A percentile compares a stretch with the other conserved stretches of the same genome.
Conservation (phyloP, 306 rosid species). For the Fagus sylvatica region DNA sequence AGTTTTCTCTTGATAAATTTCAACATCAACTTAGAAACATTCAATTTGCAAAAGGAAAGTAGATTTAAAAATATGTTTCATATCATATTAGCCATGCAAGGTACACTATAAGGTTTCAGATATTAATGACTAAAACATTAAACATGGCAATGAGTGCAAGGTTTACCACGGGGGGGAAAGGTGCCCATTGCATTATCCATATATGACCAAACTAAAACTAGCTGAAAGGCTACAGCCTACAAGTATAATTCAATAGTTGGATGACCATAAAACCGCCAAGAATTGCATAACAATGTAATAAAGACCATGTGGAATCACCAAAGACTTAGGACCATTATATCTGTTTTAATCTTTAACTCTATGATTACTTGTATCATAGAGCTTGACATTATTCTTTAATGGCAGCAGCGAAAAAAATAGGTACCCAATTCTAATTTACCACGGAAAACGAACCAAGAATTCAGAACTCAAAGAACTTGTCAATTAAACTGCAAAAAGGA, state of each 20-base stretch:
- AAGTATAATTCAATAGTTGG: not conserved
- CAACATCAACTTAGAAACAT: not conserved
- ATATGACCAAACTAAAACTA: not conserved
- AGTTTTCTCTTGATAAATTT: not conserved
- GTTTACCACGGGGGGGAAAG: not conserved
- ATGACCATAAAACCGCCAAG: not conserved
- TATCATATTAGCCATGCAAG: no score
- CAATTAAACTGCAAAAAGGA: not conserved
- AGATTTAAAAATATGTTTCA: not conserved
- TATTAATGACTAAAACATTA: no score
- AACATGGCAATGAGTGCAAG: not conserved
- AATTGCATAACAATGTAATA: not conserved
- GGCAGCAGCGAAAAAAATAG: not conserved
- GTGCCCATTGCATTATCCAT: no score
- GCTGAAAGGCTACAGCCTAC: not conserved
- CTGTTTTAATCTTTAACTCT: not conserved
- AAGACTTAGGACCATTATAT: not conserved
- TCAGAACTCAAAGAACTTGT: not conserved
- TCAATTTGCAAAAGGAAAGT: not conserved
- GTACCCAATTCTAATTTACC: not conserved
- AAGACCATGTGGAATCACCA: no score
- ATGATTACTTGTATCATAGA: not conserved
- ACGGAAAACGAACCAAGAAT: not conserved
- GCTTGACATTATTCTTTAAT: not conserved
- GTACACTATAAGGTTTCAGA: no score